phyloP scores from a whole-genome alignment of 2,329 filamentous ascomycete species.

The Penicillium digitatum region DNA sequence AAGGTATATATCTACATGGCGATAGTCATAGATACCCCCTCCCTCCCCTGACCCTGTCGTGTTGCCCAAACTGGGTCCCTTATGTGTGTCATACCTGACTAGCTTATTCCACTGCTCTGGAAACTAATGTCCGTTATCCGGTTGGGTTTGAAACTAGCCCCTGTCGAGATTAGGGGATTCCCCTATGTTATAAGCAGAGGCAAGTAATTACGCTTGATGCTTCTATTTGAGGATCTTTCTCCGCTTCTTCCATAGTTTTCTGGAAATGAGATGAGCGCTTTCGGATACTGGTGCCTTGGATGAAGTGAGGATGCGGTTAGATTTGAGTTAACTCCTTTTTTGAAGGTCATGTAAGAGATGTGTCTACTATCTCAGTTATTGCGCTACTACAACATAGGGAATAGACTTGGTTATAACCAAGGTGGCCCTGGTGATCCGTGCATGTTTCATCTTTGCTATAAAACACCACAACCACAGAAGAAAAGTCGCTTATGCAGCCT shows the following conservation, averaged over 20 bases:
- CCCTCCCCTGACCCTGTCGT: background rate
- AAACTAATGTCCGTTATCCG: constrained; percentile 2
- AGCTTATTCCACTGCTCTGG: background rate
- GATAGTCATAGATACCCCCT: background rate
- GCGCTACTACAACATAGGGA: background rate
- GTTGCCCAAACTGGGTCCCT: background rate
- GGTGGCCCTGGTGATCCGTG: background rate
- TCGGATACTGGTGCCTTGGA: background rate
- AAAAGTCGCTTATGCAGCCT: background rate
- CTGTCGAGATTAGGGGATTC: background rate
- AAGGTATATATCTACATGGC: background rate
- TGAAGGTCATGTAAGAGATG: background rate
- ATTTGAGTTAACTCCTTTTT: background rate
- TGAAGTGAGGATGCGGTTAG: background rate
- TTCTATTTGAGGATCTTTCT: background rate
- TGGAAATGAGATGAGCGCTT: background rate
- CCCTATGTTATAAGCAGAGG: background rate
- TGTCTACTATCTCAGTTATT: background rate
- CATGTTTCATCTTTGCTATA: background rate
- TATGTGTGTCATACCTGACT: background rate
- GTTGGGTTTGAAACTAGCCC: background rate
- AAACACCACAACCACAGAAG: background rate
- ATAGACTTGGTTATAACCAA: background rate
- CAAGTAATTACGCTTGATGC: background rate
- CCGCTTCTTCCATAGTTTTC: constrained; percentile 6